Conservation (phyloP, 768 basidiomycete species). For the Botryobasidium botryosum region DNA sequence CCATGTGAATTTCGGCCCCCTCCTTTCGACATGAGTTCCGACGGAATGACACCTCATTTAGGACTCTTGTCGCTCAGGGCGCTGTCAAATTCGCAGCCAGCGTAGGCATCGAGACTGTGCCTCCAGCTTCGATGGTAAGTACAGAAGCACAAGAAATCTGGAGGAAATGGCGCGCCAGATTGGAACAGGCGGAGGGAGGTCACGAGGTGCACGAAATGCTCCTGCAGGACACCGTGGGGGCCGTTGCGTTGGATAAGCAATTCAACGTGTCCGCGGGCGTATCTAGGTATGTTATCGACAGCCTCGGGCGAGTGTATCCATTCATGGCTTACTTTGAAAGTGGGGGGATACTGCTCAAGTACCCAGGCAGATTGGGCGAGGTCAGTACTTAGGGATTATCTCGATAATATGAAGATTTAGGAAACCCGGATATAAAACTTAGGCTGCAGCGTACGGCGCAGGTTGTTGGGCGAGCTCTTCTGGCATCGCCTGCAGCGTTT, state of each 20-base stretch:
- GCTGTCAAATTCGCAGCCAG: slow-evolving; percentile 37
- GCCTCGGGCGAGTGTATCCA: background rate
- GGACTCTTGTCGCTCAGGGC: slow-evolving; percentile 44
- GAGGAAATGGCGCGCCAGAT: slow-evolving; percentile 39
- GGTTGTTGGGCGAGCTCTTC: slow-evolving; percentile 50
- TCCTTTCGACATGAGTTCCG: slow-evolving; percentile 4
- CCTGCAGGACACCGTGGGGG: slow-evolving; percentile 72
- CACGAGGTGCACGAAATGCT: background rate
- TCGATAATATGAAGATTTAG: background rate
- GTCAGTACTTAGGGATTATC: slow-evolving; percentile 21
- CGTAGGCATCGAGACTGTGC: slow-evolving; percentile 22
- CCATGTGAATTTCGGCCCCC: slow-evolving; percentile 29
- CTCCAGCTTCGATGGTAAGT: slow-evolving; percentile 32
- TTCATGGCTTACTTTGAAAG: slow-evolving; percentile 22
- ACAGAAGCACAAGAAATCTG: slow-evolving; percentile 35
- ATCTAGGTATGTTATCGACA: slow-evolving; percentile 12
- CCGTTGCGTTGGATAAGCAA: slow-evolving; percentile 35
- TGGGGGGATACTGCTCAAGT: slow-evolving; percentile 64
- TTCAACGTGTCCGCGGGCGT: slow-evolving; percentile 19
- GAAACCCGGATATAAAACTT: background rate
- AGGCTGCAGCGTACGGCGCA: slow-evolving; percentile 58
- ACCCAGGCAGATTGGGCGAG: slow-evolving; percentile 59
- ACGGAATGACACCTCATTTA: slow-evolving; percentile 15
- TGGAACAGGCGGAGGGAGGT: slow-evolving; percentile 16
- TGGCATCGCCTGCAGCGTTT: slow-evolving; percentile 53